Evolutionary conservation across 345 rosid species (phyloP), one percentile per base, ranked within the genome.

Genomic region (Luvunga scandens): DNA sequence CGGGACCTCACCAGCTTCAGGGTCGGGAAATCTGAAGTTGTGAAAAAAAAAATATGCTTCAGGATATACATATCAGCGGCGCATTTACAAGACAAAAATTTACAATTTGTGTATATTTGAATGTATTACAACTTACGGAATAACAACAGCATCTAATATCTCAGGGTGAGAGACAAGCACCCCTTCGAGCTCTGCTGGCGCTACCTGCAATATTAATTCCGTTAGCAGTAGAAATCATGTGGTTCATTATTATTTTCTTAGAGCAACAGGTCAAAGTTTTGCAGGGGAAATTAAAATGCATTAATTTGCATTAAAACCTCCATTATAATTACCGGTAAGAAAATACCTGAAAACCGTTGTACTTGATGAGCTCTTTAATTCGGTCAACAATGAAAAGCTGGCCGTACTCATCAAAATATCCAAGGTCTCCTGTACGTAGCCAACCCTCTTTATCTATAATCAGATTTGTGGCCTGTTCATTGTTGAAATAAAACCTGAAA

Each of bases 141-240:
- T 91, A 69, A 94, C 95, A 22, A 85, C 98, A 75, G 95, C 94
- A 80, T 96, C 99, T 68, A 88, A 68, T 69, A 95, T 89, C 70
- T 89, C 89, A 1, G 97, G 89, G 81, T 94, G 99, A 50, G 99
- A 88, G 77, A 94, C 89, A 72, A 96, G 97, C 21, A 96, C 84
- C 48, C 93, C 98, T 88, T 96, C 99, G 45, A 96, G 90, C 83
- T 96, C 99, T 67, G 98, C 99, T 56, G 98, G 98, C 60, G 99
- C 99, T 80, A 96, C 90, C 99, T 96, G 50, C 18, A 13, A 45
- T 13, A 45, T 45, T 45, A 12, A 12, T 12, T 45, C 0, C 13
- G 50, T 34, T 50, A 38, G 61, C 22, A 64, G 9, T 57, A 36
- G 48, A 67, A 67, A 73, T 38, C 61, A 64, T 62, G 61, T 4